These are phyloP conservation scores for Hordeum vulgare DNA, from an alignment of 176 grass and related monocot species.

Conservation along the genomic window DNA sequence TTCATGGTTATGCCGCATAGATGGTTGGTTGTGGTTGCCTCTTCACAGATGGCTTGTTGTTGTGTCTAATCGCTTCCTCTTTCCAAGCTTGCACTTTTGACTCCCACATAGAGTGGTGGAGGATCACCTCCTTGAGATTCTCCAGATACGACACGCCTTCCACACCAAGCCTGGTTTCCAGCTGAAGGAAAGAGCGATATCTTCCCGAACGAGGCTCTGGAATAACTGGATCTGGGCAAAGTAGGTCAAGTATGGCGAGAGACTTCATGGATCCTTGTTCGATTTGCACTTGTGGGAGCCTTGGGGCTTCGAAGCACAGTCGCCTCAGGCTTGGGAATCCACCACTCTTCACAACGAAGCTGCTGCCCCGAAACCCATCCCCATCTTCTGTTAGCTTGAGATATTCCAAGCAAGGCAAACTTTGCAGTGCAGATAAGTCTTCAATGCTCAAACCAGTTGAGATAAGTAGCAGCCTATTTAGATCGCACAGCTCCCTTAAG, in stretches of 20 bases:
- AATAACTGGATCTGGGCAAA: neutral
- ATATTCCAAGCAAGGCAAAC: conserved; percentile 1
- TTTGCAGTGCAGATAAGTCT: neutral
- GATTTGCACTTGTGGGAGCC: neutral
- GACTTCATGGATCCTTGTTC: conserved; percentile 5
- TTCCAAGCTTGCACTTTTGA: neutral
- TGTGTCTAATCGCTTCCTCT: neutral
- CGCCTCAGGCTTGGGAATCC: conserved; percentile 11
- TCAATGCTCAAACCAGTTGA: neutral
- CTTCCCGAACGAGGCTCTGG: too few relatives aligned
- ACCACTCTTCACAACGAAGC: neutral
- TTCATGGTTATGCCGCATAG: too few relatives aligned
- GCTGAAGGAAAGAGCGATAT: too few relatives aligned
- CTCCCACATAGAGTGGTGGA: neutral
- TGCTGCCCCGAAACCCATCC: neutral
- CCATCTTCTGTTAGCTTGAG: neutral
- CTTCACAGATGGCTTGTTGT: conserved; percentile 1
- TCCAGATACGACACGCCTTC: conserved; percentile 6
- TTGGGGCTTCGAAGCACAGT: neutral
- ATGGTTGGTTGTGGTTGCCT: neutral
- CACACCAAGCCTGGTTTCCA: neutral
- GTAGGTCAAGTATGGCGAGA: neutral
- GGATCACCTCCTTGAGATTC: conserved; percentile 19
- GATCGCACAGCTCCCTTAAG: neutral
- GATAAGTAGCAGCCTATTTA: conserved; percentile 10